phyloP scores from a whole-genome alignment of 495 filamentous ascomycete species.

The Annulohypoxylon stygium region DNA sequence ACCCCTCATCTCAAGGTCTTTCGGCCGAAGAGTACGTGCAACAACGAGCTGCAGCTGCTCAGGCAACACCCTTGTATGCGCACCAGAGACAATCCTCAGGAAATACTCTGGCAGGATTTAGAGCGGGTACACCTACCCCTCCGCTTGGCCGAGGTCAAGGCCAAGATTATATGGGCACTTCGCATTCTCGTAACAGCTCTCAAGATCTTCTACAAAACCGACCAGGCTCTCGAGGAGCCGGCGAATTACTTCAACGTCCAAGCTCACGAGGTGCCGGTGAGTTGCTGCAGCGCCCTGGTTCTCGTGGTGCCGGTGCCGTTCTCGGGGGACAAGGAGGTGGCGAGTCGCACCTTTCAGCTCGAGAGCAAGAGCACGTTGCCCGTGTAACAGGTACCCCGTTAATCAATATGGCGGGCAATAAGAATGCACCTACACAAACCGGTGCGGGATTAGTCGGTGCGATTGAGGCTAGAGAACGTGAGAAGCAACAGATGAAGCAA shows the following conservation, averaged over 20 bases:
- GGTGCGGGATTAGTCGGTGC: slow-evolving; percentile 77
- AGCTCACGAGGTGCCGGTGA: slow-evolving; percentile 48
- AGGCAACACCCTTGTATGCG: slow-evolving; percentile 58
- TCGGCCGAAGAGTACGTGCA: slow-evolving; percentile 88
- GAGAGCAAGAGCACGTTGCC: slow-evolving; percentile 94
- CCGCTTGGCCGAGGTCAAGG: slow-evolving; percentile 53
- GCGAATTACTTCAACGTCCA: slow-evolving; percentile 54
- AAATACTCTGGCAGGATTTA: slow-evolving; percentile 62
- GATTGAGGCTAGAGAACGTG: slow-evolving; percentile 80
- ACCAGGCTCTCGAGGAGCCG: slow-evolving; percentile 53
- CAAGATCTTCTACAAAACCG: slow-evolving; percentile 54
- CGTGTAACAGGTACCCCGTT: slow-evolving; percentile 85
- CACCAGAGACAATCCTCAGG: slow-evolving; percentile 72
- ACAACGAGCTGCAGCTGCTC: slow-evolving; percentile 74
- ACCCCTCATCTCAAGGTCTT: slow-evolving; percentile 58
- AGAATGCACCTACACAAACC: slow-evolving; percentile 59
- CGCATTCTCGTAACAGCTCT: slow-evolving; percentile 63
- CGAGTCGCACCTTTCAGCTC: slow-evolving; percentile 81
- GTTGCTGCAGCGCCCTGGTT: slow-evolving; percentile 47
- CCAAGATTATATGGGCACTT: slow-evolving; percentile 40
- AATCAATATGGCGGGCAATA: slow-evolving; percentile 75
- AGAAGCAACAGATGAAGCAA: slow-evolving; percentile 78
- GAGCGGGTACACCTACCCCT: slow-evolving; percentile 58
- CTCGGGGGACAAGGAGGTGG: slow-evolving; percentile 52
- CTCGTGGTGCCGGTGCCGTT: slow-evolving; percentile 50